Conservation (phyloP, 805 yeast species). For the Blastobotrys americana region DNA sequence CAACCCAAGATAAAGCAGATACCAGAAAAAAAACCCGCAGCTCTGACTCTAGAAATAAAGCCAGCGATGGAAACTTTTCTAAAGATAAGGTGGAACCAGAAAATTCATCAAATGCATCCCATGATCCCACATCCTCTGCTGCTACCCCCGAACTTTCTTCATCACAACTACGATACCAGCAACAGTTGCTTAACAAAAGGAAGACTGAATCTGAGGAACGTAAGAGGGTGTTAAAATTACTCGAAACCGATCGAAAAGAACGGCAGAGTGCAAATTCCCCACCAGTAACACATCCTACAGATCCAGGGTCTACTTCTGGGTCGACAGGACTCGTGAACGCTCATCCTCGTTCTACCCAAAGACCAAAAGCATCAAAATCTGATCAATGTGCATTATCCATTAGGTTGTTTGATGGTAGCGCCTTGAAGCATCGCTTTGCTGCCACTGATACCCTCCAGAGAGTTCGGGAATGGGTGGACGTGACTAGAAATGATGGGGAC, state of each 20-base stretch:
- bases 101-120: neutral
- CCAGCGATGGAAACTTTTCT: neutral
- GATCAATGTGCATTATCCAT: constrained; percentile 44
- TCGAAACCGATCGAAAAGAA: constrained; percentile 49
- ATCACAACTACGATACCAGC: constrained; percentile 10
- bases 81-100: neutral
- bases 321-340: too few species aligned
- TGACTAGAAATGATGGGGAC: constrained; percentile 42
- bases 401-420: constrained; percentile 59
- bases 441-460: constrained; percentile 41
- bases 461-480: constrained; percentile 58
- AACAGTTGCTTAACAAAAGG: constrained; percentile 7
- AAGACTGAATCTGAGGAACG: constrained; percentile 39
- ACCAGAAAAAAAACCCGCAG: too few species aligned
- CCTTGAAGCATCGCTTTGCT: constrained; percentile 46
- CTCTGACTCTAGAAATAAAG: too few species aligned
- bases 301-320: neutral
- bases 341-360: constrained; percentile 7
- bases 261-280: constrained; percentile 25
- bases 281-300: neutral
- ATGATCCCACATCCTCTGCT: neutral
- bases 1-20: too few species aligned
- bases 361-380: constrained; percentile 11
- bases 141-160: neutral
- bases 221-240: constrained; percentile 45